Percentiles rank a stretch among this genome's conserved stretches.
Conservation (phyloP, 345 rosid species). For the Litchi chinensis region DNA sequence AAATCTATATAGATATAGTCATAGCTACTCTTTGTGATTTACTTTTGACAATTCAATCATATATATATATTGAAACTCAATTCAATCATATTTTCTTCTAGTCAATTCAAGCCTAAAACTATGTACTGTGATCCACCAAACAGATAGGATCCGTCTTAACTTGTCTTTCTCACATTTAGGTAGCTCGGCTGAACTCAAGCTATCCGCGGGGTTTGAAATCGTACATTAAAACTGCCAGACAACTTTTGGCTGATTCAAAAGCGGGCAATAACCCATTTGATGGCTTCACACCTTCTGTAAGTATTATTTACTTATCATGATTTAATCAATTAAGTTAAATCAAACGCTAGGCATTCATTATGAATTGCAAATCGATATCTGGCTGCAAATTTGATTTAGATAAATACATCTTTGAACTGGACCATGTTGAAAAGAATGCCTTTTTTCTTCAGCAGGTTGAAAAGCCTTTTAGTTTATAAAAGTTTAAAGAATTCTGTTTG, state of each 20-base stretch:
- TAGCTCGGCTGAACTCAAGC: conserved; percentile 68
- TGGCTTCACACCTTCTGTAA: conserved; percentile 93
- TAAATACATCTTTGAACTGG: background rate
- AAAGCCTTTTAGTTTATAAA: too few species aligned
- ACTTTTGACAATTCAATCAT: too few species aligned
- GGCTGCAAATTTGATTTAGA: background rate
- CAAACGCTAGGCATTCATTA: background rate
- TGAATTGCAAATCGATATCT: background rate
- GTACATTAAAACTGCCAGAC: conserved; percentile 70
- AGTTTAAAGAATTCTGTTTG: background rate
- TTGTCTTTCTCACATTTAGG: conserved; percentile 36
- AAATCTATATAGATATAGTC: background rate
- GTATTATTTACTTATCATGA: conserved; percentile 16
- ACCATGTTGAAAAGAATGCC: background rate
- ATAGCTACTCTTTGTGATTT: too few species aligned
- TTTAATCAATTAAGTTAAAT: conserved; percentile 1
- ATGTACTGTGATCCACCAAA: too few species aligned
- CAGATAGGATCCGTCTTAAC: too few species aligned
- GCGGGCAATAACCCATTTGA: conserved; percentile 92
- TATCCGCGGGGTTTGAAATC: conserved; percentile 89
- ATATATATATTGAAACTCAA: too few species aligned
- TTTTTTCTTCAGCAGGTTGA: background rate
- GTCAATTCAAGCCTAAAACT: too few species aligned
- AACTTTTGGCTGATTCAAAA: conserved; percentile 87
- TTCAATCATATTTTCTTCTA: too few species aligned